Evolutionary conservation across 257 asterid species (phyloP).

Genomic region (Solanum ossicruentum): DNA sequence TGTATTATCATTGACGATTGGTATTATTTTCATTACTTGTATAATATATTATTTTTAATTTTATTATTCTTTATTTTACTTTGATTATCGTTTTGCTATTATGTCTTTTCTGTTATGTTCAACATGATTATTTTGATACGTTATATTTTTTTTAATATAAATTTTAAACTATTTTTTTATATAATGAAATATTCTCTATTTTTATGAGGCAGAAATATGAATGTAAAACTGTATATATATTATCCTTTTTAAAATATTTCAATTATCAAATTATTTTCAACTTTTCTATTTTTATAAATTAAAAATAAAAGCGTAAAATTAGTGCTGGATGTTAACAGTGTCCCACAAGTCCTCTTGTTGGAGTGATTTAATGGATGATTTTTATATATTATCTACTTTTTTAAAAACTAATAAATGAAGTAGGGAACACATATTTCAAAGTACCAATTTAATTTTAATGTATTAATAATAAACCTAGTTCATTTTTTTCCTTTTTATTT

Average conservation of each 20-base stretch:
- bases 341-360: neutral
- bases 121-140: neutral
- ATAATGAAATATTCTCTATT: neutral
- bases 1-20: neutral
- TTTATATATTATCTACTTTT: neutral
- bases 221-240: no score
- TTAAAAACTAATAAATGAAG: no score
- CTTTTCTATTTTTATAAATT: no score
- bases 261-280: no score
- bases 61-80: no score
- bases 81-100: neutral
- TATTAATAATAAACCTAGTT: neutral
- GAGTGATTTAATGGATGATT: neutral
- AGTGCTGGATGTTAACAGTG: neutral
- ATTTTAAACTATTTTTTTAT: no score
- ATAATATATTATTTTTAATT: neutral
- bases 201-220: neutral
- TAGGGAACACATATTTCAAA: neutral
- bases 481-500: neutral
- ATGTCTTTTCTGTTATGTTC: no score
- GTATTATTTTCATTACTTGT: neutral
- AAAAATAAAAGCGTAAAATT: no score
- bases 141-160: no score
- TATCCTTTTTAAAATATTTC: no score
- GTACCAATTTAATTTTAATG: neutral